Evolutionary conservation across 148 eudicot genomes (phyloP), one percentile per base, ranked within the genome.

Genomic region (Vaccinium darrowii): DNA sequence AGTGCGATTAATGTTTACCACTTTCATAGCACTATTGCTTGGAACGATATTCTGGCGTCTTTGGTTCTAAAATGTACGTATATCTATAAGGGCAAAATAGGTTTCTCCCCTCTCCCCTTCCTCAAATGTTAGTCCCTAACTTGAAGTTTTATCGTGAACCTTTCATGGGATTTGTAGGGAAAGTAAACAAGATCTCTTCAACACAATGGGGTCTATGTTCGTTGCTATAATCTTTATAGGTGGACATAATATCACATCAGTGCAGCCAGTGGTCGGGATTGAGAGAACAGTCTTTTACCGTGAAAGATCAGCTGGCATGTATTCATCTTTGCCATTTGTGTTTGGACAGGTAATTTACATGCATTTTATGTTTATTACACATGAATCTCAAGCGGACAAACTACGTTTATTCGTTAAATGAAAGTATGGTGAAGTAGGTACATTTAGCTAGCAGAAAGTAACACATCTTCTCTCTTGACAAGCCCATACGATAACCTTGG

Each of bases 231-330:
- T 90, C 9, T 92, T 90, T 62, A 49, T 90, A 21, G 92, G 91
- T 16, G 86, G 89, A 12, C 88, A 88, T 78, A 92, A 92, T 81
- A 85, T 88, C 12, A 39, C 85, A 54, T 54, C 94, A 4, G 89
- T 92, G 69, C 92, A 89, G 63, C 90, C 92, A 23, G 88, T 90
- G n/a, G 87, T 90, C 19, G 88, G 88, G 2, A 82, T 89, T 11
- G 92, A 92, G 76, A 90, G 91, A 62, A 90, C 91, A 30, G 92
- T 92, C 33, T 89, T 92, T 79, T 91, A 91, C 86, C 88, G 93
- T 54, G 93, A 91, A 88, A 87, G 91, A 89, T 92, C 92, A 50
- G 93, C 92, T n/a, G 92, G 92, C 65, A 91, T 91, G 92, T 91
- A 90, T 78, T 90, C 94, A 15, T 89, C 93, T 47, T 72, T 89